Evolutionary conservation across 768 basidiomycete species (phyloP).

Genomic region (Lactarius trivialis): DNA sequence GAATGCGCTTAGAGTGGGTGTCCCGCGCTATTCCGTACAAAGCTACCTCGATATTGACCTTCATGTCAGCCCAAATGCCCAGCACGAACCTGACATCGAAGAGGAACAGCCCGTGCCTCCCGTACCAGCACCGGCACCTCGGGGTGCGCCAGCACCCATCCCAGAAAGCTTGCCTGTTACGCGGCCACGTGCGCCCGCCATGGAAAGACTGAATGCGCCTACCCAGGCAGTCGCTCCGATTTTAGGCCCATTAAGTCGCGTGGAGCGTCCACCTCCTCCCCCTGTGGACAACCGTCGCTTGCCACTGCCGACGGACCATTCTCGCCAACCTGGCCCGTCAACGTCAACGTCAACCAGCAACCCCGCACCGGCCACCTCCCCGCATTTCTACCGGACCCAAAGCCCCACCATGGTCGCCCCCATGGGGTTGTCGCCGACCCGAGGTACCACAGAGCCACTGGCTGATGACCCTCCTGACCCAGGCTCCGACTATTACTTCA

Average conservation of each 20-base stretch:
- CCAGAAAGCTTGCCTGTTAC: not conserved
- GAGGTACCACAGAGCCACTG: constrained; percentile 14
- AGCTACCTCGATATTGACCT: not conserved
- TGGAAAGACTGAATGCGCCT: not conserved
- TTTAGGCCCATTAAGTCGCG: not conserved
- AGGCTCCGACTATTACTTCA: constrained; percentile 30
- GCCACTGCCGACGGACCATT: not conserved
- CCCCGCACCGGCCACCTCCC: not conserved
- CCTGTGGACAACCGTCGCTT: not conserved
- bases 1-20: constrained; percentile 56
- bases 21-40: not conserved
- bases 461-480: constrained; percentile 12
- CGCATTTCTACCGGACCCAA: constrained; percentile 6
- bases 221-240: not conserved
- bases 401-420: not conserved
- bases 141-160: not conserved
- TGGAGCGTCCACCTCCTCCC: not conserved
- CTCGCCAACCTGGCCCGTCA: not conserved
- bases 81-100: not conserved
- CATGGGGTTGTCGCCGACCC: constrained; percentile 12
- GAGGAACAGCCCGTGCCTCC: not conserved
- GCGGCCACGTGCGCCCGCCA: not conserved
- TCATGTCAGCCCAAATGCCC: constrained; percentile 13
- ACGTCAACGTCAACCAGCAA: not conserved
- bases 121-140: not conserved